Percentiles rank a stretch among this genome's conserved stretches.
Conservation (phyloP, 345 rosid species). For the Populus pruinosa region DNA sequence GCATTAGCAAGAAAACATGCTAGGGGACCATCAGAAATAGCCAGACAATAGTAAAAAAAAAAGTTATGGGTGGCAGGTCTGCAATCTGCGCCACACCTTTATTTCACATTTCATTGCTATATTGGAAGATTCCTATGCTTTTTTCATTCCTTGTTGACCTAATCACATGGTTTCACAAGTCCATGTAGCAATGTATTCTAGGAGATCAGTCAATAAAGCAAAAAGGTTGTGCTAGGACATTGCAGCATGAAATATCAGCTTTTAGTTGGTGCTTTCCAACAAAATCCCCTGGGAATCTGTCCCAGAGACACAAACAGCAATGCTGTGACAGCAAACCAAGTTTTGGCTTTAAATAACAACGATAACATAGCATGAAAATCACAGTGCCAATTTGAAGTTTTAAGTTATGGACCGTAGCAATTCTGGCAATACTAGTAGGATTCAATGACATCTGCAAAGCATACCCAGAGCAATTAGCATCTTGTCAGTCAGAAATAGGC, state of each 20-base stretch:
- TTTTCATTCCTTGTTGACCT: background rate
- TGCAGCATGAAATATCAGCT: background rate
- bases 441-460: background rate
- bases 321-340: background rate
- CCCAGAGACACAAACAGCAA: background rate
- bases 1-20: constrained; percentile 12
- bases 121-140: background rate
- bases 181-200: background rate
- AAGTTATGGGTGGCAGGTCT: too few species aligned
- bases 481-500: constrained; percentile 83
- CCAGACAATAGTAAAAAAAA: background rate
- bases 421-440: background rate
- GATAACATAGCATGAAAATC: background rate
- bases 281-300: too few species aligned
- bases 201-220: background rate
- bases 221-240: background rate
- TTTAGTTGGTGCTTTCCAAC: too few species aligned
- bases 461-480: constrained; percentile 86
- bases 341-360: background rate
- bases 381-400: background rate
- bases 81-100: background rate
- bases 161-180: background rate
- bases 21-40: constrained; percentile 1
- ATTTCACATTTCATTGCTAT: background rate
- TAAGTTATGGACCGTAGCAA: background rate